Conservation (phyloP, 257 asterid species). For the Lantana camara region DNA sequence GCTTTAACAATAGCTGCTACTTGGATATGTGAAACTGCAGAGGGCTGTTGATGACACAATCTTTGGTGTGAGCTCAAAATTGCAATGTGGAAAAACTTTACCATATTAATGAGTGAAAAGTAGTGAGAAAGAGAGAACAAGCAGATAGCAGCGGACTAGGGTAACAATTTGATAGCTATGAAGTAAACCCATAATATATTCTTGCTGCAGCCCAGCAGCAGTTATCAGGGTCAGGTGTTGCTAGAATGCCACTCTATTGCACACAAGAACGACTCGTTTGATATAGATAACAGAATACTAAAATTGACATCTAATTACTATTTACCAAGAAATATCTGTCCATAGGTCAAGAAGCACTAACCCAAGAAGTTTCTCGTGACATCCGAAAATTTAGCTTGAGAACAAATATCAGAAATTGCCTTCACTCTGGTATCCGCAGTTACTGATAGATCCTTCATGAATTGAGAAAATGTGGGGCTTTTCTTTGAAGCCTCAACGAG, state of each 20-base stretch:
- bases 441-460: slow-evolving; percentile 80
- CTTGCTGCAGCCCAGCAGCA: background rate
- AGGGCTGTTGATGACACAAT: background rate
- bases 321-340: background rate
- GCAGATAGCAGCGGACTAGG: background rate
- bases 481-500: slow-evolving; percentile 75
- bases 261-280: background rate
- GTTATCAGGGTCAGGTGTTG: background rate
- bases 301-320: too few relatives aligned
- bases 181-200: slow-evolving; percentile 1
- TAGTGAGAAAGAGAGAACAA: background rate
- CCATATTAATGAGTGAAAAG: background rate
- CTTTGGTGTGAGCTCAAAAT: background rate
- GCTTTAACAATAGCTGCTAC: slow-evolving; percentile 1
- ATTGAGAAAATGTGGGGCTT: slow-evolving; percentile 76
- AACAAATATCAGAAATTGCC: slow-evolving; percentile 61
- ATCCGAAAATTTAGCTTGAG: slow-evolving; percentile 65
- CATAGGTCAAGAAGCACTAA: slow-evolving; percentile 33
- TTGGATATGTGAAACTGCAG: background rate
- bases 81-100: background rate
- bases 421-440: slow-evolving; percentile 62
- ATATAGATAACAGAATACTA: too few relatives aligned
- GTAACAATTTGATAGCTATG: background rate
- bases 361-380: slow-evolving; percentile 74
- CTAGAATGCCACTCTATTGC: background rate